Evolutionary conservation across 2,329 filamentous ascomycete species (phyloP), one percentile per base, ranked within the genome.

Genomic region (Fusarium mangiferae): DNA sequence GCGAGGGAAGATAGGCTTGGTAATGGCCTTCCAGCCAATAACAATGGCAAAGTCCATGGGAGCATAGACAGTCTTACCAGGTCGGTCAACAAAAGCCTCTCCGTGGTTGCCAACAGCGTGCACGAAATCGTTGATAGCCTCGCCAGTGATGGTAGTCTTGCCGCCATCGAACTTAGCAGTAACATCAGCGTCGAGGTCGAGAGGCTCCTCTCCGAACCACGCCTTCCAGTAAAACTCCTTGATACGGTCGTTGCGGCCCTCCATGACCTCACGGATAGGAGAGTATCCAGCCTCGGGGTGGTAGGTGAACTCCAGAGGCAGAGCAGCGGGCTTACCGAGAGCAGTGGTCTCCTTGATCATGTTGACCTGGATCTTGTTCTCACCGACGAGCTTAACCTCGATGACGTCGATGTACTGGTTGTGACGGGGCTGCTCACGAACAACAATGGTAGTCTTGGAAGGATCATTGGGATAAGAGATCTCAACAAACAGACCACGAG

Each of bases 21-120:
- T 99, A 80, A 99, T 99, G 48, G 96, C 96, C 86, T 99, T 98
- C 95, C 95, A 98, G 72, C 95, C 95, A 57, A 97, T 93, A n/a
- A 98, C 95, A 75, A 98, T 98, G 75, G 95, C 95, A 79, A 98
- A 99, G 84, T 99, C 96, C 96, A 99, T 99, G 38, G 97, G 96
- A 13, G 96, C 96, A 78, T 93, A 96, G 74, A 98, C 94, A 72
- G 94, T 92, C 87, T 98, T 98, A 76, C 95, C 96, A 49, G 95
- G 96, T 54, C 96, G 91, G 79, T 98, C 96, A 60, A 99, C 96
- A 77, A 99, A 99, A 13, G 96, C 95, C 82, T 99, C 96, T 42
- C 96, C 96, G 20, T 94, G 98, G 85, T 99, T 99, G 74, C 97
- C 96, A 75, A 99, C 96, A 51, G 96, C 96, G 81, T 99, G 95